Base-by-base conservation (phyloP, 192 early-diverging fungal species). In the Gamsiella multidivaricata region DNA sequence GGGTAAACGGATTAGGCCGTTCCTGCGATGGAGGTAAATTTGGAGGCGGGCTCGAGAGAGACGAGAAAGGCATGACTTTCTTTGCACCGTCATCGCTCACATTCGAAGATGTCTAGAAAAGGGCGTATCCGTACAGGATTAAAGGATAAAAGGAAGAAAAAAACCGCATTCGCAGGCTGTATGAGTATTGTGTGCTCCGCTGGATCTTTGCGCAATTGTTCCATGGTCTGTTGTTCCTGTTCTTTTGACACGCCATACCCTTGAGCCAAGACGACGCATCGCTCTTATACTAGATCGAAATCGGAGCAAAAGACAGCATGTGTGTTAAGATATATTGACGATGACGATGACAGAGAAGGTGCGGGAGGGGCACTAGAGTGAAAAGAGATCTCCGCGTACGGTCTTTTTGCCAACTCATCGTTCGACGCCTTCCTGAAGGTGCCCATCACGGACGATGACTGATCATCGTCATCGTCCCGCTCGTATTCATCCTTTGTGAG, bases 401-500 rank as follows among this genome's bases (percentile, higher is more conserved):
- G 55, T 66, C 71, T 47, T 47, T 23, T 59, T 10, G 71, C 47
- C 18, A 66, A 56, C 20, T 65, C 71, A 52, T 75, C 71, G 15
- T 25, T 53, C 4, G 62, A 54, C 5, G 57, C 71, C 41, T 39
- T 66, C 14, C 41, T 47, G 43, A 66, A 66, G 12, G 62, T 53
- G 14, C 64, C 71, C 39, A 66, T 52, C 18, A 52, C 32, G 17
- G n/a, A n/a, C n/a, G 57, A 37, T 0, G 56, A 51, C 8, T 37
- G 33, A 5, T 54, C 58, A 20, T 66, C 63, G 4, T 59, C 56
- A 33, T 75, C 63, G 2, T 65, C 62, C 17, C 56, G 56, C 3
- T 53, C 63, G 34, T 66, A 66, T 17, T 45, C 33, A 23, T 65
- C 62, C 50, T 61, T 65, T 15, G 71, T 75, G 57, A 75, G 59